Conservation (phyloP, 176 grass and related monocot species). For the Oryza rufipogon region DNA sequence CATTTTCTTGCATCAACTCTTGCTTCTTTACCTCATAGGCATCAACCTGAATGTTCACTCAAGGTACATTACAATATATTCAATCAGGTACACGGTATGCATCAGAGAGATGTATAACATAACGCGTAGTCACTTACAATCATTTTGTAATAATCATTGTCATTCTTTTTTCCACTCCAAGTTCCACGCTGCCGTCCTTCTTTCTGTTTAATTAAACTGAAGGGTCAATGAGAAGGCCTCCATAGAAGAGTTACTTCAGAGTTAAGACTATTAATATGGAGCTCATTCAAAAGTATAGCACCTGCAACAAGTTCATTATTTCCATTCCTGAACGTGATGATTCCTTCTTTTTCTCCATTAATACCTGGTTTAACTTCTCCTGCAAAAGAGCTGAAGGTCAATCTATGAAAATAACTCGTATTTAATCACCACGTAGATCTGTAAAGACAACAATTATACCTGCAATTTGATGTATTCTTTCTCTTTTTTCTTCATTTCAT, state of each 20-base stretch:
- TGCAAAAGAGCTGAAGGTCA: constrained; percentile 45
- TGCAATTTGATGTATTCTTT: constrained; percentile 98
- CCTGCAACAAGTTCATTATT: constrained; percentile 98
- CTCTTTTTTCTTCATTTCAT: constrained; percentile 99
- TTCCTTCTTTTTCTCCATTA: constrained; percentile 98
- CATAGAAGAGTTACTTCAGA: not conserved
- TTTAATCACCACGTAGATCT: constrained; percentile 18
- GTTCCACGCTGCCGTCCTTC: constrained; percentile 93
- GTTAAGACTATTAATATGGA: constrained; percentile 16
- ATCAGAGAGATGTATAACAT: constrained; percentile 17
- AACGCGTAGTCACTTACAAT: constrained; percentile 61
- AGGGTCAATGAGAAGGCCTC: constrained; percentile 5
- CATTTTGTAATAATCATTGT: constrained; percentile 97
- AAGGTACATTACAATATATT: constrained; percentile 38
- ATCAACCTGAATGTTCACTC: constrained; percentile 66
- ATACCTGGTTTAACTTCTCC: constrained; percentile 92
- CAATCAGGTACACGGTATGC: not conserved
- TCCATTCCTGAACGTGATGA: constrained; percentile 98
- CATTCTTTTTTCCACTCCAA: constrained; percentile 97
- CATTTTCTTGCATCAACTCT: constrained; percentile 92
- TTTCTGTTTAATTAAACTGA: constrained; percentile 72
- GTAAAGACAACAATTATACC: constrained; percentile 47
- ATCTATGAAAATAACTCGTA: constrained; percentile 12
- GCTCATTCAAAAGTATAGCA: constrained; percentile 38
- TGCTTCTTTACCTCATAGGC: constrained; percentile 98